Evolutionary conservation across 2,329 filamentous ascomycete genomes (phyloP).

Genomic region (Colletotrichum sojae): DNA sequence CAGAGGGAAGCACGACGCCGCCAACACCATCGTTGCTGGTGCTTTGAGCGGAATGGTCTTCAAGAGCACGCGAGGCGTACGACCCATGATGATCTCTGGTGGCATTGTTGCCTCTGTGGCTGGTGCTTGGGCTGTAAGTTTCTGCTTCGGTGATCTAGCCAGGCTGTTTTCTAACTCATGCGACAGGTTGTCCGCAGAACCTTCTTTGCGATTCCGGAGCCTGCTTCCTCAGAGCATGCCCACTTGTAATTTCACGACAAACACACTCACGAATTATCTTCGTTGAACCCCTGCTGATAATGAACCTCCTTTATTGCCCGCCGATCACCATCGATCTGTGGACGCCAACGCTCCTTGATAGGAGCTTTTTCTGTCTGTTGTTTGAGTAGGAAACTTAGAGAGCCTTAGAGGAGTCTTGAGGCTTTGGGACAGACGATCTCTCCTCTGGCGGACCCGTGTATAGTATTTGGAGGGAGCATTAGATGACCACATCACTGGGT

Average conservation of each 20-base stretch:
- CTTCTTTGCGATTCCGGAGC: constrained; percentile 58
- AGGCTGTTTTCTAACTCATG: constrained; percentile 18
- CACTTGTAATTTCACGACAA: constrained; percentile 41
- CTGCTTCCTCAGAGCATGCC: constrained; percentile 40
- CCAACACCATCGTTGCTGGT: constrained; percentile 90
- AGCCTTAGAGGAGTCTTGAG: constrained; percentile 41
- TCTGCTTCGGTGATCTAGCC: background rate
- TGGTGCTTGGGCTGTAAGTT: constrained; percentile 89
- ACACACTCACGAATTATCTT: constrained; percentile 30
- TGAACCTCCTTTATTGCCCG: constrained; percentile 28
- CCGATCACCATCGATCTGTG: constrained; percentile 30
- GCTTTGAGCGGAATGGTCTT: constrained; percentile 93
- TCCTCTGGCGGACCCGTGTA: constrained; percentile 67
- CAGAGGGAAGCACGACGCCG: constrained; percentile 88
- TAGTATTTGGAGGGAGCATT: constrained; percentile 65
- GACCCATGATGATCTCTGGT: constrained; percentile 95
- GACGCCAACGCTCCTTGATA: constrained; percentile 41
- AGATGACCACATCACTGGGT: constrained; percentile 52
- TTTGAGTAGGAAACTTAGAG: constrained; percentile 44
- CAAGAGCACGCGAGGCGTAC: constrained; percentile 91
- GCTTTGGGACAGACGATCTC: constrained; percentile 66
- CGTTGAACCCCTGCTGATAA: constrained; percentile 34
- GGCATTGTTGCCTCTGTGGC: constrained; percentile 90
- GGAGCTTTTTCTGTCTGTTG: constrained; percentile 37
- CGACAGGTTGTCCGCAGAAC: constrained; percentile 56